Evolutionary conservation across 139 green algal species (phyloP).

Genomic region (Tetradesmus lagerheimii): DNA sequence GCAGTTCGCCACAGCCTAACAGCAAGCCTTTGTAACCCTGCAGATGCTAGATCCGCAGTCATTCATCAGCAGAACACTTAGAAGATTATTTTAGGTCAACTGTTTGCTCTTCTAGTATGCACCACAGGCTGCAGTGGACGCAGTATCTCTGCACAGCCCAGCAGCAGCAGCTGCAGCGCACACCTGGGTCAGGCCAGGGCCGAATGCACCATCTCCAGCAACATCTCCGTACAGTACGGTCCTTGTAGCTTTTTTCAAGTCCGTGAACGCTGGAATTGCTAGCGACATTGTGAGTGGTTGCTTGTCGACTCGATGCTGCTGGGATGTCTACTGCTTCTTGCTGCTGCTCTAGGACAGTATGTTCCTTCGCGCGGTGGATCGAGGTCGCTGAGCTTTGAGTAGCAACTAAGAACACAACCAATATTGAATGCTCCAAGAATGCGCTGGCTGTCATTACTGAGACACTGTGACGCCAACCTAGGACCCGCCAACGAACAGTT

Average conservation of each 20-base stretch:
- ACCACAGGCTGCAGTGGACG: not conserved
- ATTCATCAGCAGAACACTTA: too few relatives aligned
- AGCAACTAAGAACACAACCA: too few relatives aligned
- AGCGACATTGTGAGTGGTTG: constrained; percentile 2
- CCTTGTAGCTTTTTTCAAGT: constrained; percentile 5
- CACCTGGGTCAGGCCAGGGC: not conserved
- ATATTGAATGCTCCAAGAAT: not conserved
- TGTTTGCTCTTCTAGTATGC: not conserved
- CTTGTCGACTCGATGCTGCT: not conserved
- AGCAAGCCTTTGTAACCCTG: too few relatives aligned
- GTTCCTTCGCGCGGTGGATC: too few relatives aligned
- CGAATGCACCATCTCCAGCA: not conserved
- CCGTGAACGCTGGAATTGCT: constrained; percentile 20
- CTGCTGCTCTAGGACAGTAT: too few relatives aligned
- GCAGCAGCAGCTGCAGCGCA: not conserved
- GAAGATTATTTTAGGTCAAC: too few relatives aligned
- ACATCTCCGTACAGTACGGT: constrained; percentile 29
- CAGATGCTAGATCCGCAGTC: too few relatives aligned
- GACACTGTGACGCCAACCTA: not conserved
- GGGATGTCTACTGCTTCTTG: too few relatives aligned
- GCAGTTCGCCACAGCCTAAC: too few relatives aligned
- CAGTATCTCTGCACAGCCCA: not conserved
- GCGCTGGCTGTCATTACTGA: not conserved
- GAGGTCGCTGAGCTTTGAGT: too few relatives aligned
- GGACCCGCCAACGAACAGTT: not conserved